Evolutionary conservation across 768 basidiomycete genomes (phyloP).

Genomic region (Filobasidium wieringae): DNA sequence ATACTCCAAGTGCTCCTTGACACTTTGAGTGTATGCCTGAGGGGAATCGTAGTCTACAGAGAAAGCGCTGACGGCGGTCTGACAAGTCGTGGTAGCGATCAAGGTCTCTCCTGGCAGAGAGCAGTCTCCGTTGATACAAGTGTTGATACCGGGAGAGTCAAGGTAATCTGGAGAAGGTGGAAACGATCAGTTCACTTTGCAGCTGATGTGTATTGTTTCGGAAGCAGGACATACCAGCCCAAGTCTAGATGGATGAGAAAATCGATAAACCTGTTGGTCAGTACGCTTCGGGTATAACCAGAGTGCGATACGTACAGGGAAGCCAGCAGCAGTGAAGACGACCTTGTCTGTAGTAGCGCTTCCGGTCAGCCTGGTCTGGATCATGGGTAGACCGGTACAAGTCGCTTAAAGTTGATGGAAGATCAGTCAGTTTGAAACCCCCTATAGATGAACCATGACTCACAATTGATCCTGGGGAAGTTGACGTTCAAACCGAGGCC

Average conservation of each 20-base stretch:
- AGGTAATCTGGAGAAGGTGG: neutral
- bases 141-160: slow-evolving; percentile 3
- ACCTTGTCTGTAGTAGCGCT: slow-evolving; percentile 7
- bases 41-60: slow-evolving; percentile 11
- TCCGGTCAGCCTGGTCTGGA: slow-evolving; percentile 9
- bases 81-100: slow-evolving; percentile 4
- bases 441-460: neutral
- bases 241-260: neutral
- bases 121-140: slow-evolving; percentile 7
- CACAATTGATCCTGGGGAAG: slow-evolving; percentile 10
- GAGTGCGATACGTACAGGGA: neutral
- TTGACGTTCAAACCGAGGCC: slow-evolving; percentile 9
- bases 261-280: neutral
- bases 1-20: slow-evolving; percentile 13
- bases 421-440: neutral
- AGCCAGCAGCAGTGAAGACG: slow-evolving; percentile 4
- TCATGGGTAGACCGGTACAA: slow-evolving; percentile 6
- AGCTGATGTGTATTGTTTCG: neutral
- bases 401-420: neutral
- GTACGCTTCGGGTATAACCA: neutral
- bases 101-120: slow-evolving; percentile 2
- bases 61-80: slow-evolving; percentile 4
- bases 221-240: neutral
- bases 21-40: slow-evolving; percentile 2
- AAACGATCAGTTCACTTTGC: neutral